Percentiles rank a stretch among this genome's conserved stretches.
Evolutionary conservation across 2,329 filamentous ascomycete genomes (phyloP).

Genomic region (Aspergillus cejpii): DNA sequence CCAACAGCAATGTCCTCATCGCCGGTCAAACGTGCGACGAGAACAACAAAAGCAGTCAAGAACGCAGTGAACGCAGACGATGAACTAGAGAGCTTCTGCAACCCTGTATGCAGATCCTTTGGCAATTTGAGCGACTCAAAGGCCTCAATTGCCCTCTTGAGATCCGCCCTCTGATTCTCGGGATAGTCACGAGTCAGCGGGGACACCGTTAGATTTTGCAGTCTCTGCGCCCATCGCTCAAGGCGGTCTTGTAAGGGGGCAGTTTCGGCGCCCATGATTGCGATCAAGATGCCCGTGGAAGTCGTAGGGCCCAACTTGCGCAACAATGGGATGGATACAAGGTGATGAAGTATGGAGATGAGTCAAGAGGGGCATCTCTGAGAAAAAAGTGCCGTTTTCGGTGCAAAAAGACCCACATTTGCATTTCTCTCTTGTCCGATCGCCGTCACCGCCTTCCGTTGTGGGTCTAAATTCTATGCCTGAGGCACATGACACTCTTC

Average conservation of each 20-base stretch:
- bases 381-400: conserved; percentile 28
- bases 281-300: conserved; percentile 14
- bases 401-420: conserved; percentile 14
- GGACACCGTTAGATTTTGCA: conserved; percentile 40
- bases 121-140: conserved; percentile 39
- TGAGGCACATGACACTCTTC: not conserved
- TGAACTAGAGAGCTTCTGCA: conserved; percentile 35
- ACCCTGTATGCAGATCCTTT: conserved; percentile 30
- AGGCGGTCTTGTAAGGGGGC: conserved; percentile 35
- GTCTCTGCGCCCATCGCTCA: conserved; percentile 37
- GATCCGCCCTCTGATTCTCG: conserved; percentile 33
- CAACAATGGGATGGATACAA: conserved; percentile 1
- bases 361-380: conserved; percentile 26
- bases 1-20: conserved; percentile 46
- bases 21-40: conserved; percentile 43
- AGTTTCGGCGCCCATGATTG: conserved; percentile 31
- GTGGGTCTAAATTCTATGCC: not conserved
- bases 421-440: not conserved
- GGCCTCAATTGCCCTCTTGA: conserved; percentile 38
- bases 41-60: conserved; percentile 40
- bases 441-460: not conserved
- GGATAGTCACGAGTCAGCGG: conserved; percentile 43
- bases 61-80: conserved; percentile 38
- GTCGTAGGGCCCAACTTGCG: conserved; percentile 6
- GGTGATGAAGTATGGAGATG: conserved; percentile 10